Evolutionary conservation across 225 moss, liverwort and hornwort species (phyloP), one percentile per base, ranked within the genome.

Genomic region (Pseudisothecium myosuroides): DNA sequence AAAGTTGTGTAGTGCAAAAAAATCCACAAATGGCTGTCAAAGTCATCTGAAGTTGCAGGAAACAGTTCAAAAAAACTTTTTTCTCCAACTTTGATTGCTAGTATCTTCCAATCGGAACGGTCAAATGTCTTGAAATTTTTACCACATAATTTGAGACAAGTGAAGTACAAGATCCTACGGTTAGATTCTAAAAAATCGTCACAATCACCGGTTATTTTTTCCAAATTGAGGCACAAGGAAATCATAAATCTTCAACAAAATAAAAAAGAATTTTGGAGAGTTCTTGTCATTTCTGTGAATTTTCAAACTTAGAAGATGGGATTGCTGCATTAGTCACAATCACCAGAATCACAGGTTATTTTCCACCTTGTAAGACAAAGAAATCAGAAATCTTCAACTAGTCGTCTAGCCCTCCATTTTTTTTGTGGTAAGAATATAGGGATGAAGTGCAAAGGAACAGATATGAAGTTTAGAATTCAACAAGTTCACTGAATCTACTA

Each of bases 131-230:
- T n/a, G n/a, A n/a, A n/a, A n/a, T 45, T 45, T 45, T 45, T 45
- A 99, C 98, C n/a, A n/a, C n/a, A n/a, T n/a, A n/a, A n/a, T n/a
- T n/a, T n/a, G n/a, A n/a, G n/a, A n/a, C n/a, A n/a, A n/a, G n/a
- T n/a, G n/a, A n/a, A n/a, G n/a, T n/a, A n/a, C n/a, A n/a, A n/a
- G n/a, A n/a, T n/a, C n/a, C n/a, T n/a, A n/a, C n/a, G n/a, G n/a
- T n/a, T n/a, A n/a, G n/a, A n/a, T n/a, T n/a, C 98, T 99, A 93
- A 45, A 73, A 37, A 29, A 85, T 61, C 60, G 24, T 21, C 85
- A 76, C 69, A 66, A 52, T 37, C 52, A 24, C 49, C 24, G 72
- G 58, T 72, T 55, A 54, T 1, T 26, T 14, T 45, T 83, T 55
- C 66, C 12, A 10, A 50, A 47, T 15, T 32, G 31, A 62, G 63